These are phyloP conservation scores for Sporisorium exsertum DNA, from an alignment of 1,284 basidiomycete genomes.

Conservation along the genomic window DNA sequence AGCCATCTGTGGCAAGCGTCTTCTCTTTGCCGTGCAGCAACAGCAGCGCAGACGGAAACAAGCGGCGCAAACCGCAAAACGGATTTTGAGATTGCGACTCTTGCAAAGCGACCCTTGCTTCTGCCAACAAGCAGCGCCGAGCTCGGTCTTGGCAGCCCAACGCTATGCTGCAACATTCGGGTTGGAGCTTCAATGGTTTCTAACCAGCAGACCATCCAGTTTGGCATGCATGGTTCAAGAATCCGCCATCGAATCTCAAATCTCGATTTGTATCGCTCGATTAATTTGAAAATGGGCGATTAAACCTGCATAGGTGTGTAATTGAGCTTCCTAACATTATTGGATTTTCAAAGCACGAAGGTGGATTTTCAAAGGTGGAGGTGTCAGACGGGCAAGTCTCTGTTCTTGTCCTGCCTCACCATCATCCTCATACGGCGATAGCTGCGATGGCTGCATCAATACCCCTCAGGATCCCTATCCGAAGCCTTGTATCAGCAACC, in stretches of 20 bases:
- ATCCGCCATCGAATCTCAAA: background rate
- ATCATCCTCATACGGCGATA: background rate
- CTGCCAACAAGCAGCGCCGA: background rate
- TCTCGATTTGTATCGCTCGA: background rate
- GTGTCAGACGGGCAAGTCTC: background rate
- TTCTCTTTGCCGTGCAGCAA: background rate
- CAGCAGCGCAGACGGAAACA: conserved; percentile 5
- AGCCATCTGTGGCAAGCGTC: conserved; percentile 1
- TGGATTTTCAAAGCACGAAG: no score
- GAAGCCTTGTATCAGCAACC: background rate
- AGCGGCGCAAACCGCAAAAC: conserved; percentile 5
- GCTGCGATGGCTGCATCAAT: background rate
- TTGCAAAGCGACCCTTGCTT: no score
- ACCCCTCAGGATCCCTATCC: background rate
- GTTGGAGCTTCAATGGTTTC: no score
- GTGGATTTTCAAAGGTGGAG: background rate
- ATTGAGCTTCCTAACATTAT: background rate
- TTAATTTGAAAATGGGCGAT: background rate
- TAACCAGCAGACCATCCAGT: no score
- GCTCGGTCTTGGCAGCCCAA: no score
- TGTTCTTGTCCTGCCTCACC: background rate
- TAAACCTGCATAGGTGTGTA: background rate
- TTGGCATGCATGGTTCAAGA: background rate
- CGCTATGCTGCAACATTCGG: no score
- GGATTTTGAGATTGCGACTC: conserved; percentile 3